Percentiles rank a stretch among this genome's conserved stretches.
These are phyloP conservation scores for Anethum foeniculum DNA, from an alignment of 140 eudicot genomes.

Conservation along the genomic window DNA sequence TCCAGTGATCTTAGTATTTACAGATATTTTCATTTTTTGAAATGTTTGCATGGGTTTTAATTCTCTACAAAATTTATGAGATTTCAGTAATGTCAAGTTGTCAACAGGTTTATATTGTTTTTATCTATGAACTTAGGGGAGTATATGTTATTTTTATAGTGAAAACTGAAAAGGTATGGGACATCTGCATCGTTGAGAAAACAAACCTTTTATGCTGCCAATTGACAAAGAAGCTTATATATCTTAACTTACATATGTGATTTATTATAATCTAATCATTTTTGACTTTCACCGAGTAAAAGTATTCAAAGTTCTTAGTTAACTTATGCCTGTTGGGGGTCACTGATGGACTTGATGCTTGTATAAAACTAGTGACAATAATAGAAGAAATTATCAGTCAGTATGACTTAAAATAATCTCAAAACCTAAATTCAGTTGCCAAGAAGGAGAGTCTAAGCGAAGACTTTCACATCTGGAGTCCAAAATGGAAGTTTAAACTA, in stretches of 20 bases:
- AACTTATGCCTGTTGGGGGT: background rate
- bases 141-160: background rate
- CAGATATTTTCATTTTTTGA: background rate
- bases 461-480: background rate
- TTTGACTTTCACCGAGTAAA: background rate
- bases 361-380: background rate
- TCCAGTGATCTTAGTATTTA: background rate
- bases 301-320: no score
- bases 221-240: background rate
- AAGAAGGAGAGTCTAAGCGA: background rate
- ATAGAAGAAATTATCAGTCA: no score
- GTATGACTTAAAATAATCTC: background rate
- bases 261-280: background rate
- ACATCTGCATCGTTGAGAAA: background rate
- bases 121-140: constrained; percentile 10
- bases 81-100: background rate
- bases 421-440: background rate
- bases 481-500: background rate
- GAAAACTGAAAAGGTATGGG: background rate
- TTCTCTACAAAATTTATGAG: background rate
- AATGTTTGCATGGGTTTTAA: background rate
- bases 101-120: background rate
- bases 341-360: background rate
- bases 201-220: background rate
- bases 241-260: background rate